A percentile compares a stretch with the other conserved stretches of the same genome.
Evolutionary conservation across 2,329 filamentous ascomycete species (phyloP).

Genomic region (Ceratocystis papillata): DNA sequence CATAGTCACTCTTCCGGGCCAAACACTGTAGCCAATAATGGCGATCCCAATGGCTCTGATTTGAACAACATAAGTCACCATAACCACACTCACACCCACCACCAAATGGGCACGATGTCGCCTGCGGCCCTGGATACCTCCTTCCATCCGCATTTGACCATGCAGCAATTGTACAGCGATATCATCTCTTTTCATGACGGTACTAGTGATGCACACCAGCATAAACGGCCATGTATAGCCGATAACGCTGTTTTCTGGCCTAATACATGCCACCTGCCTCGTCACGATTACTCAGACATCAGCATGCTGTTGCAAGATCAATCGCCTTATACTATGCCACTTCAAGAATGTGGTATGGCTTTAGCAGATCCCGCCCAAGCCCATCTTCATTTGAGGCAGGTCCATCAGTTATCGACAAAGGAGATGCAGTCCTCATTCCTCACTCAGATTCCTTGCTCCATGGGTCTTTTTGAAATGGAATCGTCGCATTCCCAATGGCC

Average conservation of each 20-base stretch:
- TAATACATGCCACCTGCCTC: conserved; percentile 26
- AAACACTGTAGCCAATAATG: not conserved
- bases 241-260: conserved; percentile 25
- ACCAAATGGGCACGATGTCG: not conserved
- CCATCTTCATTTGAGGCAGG: conserved; percentile 22
- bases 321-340: conserved; percentile 13
- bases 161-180: conserved; percentile 20
- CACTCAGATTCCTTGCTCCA: conserved; percentile 21
- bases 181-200: conserved; percentile 23
- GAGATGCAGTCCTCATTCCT: conserved; percentile 22
- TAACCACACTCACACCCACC: conserved; percentile 7
- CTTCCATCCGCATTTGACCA: conserved; percentile 10
- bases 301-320: conserved; percentile 20
- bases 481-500: conserved; percentile 20
- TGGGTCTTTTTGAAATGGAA: conserved; percentile 21
- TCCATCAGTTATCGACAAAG: conserved; percentile 22
- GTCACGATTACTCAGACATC: conserved; percentile 24
- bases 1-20: not conserved
- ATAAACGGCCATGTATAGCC: conserved; percentile 24
- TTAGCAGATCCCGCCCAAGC: conserved; percentile 24
- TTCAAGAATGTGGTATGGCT: conserved; percentile 24
- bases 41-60: not conserved
- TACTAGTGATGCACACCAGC: conserved; percentile 19
- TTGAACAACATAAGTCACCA: not conserved
- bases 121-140: not conserved